These are phyloP conservation scores for Chrysoporthe deuterocubensis DNA, from an alignment of 2,329 filamentous ascomycete genomes.

Conservation along the genomic window DNA sequence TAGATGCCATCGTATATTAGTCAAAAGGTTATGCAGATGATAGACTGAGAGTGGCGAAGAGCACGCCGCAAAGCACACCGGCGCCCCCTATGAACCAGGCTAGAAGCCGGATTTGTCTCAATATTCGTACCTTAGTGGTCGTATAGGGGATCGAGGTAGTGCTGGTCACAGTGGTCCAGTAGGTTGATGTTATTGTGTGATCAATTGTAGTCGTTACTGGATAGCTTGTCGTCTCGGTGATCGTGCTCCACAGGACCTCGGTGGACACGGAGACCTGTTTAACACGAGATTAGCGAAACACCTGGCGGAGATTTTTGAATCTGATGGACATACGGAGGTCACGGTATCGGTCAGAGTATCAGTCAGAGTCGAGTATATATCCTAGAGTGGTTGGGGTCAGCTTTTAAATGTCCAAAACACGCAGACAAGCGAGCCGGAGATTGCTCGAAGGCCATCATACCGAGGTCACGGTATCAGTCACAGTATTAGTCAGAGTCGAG, in stretches of 20 bases:
- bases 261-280: neutral
- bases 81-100: neutral
- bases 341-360: conserved; percentile 9
- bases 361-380: conserved; percentile 8
- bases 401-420: neutral
- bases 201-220: conserved; percentile 16
- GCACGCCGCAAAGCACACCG: neutral
- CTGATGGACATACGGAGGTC: neutral
- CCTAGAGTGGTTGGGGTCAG: neutral
- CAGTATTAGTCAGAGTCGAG: neutral
- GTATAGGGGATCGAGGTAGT: conserved; percentile 1
- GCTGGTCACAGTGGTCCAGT: conserved; percentile 9
- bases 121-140: neutral
- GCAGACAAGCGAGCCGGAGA: too few species aligned
- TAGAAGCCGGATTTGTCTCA: neutral
- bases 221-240: neutral
- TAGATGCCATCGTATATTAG: neutral
- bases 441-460: too few species aligned
- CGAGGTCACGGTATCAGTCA: too few species aligned
- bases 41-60: neutral
- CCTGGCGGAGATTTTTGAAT: too few species aligned
- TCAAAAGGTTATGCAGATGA: neutral
- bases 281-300: neutral
- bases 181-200: neutral
- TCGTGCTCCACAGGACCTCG: neutral